A percentile compares a stretch with the other conserved stretches of the same genome.
These are phyloP conservation scores for Xylaria curta DNA, from an alignment of 495 filamentous ascomycete genomes.

Conservation along the genomic window DNA sequence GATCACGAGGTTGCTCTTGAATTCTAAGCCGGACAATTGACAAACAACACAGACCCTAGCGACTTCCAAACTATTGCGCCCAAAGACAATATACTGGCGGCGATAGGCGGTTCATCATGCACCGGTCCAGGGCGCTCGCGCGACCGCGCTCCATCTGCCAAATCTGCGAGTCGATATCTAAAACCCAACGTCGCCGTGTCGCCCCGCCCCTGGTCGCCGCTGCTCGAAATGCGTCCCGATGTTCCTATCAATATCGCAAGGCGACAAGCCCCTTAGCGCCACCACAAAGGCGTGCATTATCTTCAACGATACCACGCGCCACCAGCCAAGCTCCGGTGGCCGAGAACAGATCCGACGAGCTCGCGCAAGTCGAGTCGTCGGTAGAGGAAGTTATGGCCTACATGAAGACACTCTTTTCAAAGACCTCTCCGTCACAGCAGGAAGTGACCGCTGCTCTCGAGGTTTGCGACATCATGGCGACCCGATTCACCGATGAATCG, in stretches of 20 bases:
- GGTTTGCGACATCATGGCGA: constrained; percentile 34
- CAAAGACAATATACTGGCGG: neutral
- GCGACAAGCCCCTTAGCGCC: constrained; percentile 15
- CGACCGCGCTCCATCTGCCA: constrained; percentile 35
- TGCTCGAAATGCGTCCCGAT: constrained; percentile 21
- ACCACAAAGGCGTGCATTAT: constrained; percentile 16
- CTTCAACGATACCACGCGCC: constrained; percentile 26
- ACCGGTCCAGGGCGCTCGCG: constrained; percentile 27
- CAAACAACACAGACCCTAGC: neutral
- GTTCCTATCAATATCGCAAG: neutral
- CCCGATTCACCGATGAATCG: constrained; percentile 33
- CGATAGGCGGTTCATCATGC: constrained; percentile 22
- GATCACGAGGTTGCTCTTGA: neutral
- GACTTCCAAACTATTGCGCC: neutral
- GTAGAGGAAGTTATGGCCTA: constrained; percentile 31
- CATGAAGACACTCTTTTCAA: constrained; percentile 28
- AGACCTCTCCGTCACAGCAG: constrained; percentile 31
- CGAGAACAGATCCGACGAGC: constrained; percentile 2
- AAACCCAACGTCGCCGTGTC: constrained; percentile 27
- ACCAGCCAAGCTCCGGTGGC: constrained; percentile 14
- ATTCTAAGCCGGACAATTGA: neutral
- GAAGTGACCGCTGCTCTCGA: constrained; percentile 32
- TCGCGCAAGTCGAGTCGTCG: constrained; percentile 25
- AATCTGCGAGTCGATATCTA: constrained; percentile 37
- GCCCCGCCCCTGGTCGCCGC: constrained; percentile 22